These are phyloP conservation scores for Hortaea sp. DNA, from an alignment of 2,329 filamentous ascomycete species.

Conservation along the genomic window DNA sequence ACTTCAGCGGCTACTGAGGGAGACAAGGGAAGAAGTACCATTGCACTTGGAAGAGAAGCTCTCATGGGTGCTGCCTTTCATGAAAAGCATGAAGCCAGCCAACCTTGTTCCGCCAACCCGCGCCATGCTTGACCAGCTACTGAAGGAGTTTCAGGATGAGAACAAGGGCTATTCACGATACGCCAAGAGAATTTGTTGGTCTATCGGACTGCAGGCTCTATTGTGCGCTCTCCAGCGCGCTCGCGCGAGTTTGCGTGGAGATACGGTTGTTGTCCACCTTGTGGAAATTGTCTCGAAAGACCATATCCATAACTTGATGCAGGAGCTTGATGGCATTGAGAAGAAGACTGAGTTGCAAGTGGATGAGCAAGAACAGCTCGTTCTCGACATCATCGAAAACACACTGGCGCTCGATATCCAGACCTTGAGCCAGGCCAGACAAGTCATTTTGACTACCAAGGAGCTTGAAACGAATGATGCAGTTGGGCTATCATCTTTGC, in stretches of 20 bases:
- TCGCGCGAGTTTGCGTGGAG: constrained; percentile 12
- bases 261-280: constrained; percentile 19
- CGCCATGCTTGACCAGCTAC: constrained; percentile 64
- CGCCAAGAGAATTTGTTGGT: constrained; percentile 52
- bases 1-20: constrained; percentile 51
- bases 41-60: constrained; percentile 53
- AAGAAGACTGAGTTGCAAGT: constrained; percentile 19
- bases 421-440: constrained; percentile 58
- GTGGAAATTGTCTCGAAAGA: constrained; percentile 22
- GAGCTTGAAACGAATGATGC: constrained; percentile 50
- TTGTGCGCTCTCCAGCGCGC: constrained; percentile 15
- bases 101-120: constrained; percentile 73
- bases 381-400: constrained; percentile 55
- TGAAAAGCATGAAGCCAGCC: constrained; percentile 64
- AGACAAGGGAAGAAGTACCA: constrained; percentile 42
- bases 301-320: constrained; percentile 17
- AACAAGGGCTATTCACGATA: constrained; percentile 41
- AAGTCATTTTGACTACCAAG: constrained; percentile 50
- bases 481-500: constrained; percentile 58
- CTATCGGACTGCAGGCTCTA: constrained; percentile 43
- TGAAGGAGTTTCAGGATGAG: constrained; percentile 52
- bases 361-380: constrained; percentile 34
- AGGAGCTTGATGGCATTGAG: constrained; percentile 22
- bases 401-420: constrained; percentile 62
- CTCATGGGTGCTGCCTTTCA: constrained; percentile 68